Conservation (phyloP, 177 flowering plant genomes). For the Vitis hybrid region DNA sequence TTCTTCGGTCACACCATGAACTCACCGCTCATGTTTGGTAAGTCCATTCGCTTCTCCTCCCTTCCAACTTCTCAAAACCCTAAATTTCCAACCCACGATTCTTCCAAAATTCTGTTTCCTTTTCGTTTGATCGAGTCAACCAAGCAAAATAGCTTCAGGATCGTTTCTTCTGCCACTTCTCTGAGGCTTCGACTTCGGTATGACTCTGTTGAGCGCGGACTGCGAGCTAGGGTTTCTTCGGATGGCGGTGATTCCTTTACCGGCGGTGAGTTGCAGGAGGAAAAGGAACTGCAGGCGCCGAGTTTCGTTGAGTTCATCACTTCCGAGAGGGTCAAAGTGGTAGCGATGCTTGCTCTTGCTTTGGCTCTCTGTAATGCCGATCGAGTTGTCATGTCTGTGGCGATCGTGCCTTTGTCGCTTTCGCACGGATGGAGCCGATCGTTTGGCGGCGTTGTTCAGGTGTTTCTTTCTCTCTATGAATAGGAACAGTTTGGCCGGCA, state of each 20-base stretch:
- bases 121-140: conserved; percentile 1
- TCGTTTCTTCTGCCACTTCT: conserved; percentile 7
- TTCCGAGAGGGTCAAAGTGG: conserved; percentile 94
- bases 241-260: conserved; percentile 26
- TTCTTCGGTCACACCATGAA: conserved; percentile 12
- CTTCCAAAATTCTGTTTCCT: neutral
- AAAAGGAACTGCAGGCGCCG: conserved; percentile 24
- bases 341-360: conserved; percentile 80
- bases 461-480: conserved; percentile 14
- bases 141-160: conserved; percentile 2
- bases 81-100: neutral
- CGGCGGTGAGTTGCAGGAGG: conserved; percentile 17
- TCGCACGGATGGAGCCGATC: conserved; percentile 81
- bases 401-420: conserved; percentile 80
- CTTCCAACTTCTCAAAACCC: conserved; percentile 10
- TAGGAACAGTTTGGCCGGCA: neutral
- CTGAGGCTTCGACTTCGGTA: conserved; percentile 6
- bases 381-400: conserved; percentile 96
- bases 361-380: conserved; percentile 90
- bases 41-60: conserved; percentile 6
- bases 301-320: conserved; percentile 79
- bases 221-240: conserved; percentile 37
- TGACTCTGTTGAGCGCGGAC: neutral
- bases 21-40: conserved; percentile 17
- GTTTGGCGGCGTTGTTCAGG: conserved; percentile 95